Base-by-base conservation (phyloP, 352 stramenopile species). In the Phytophthora brassicae region DNA sequence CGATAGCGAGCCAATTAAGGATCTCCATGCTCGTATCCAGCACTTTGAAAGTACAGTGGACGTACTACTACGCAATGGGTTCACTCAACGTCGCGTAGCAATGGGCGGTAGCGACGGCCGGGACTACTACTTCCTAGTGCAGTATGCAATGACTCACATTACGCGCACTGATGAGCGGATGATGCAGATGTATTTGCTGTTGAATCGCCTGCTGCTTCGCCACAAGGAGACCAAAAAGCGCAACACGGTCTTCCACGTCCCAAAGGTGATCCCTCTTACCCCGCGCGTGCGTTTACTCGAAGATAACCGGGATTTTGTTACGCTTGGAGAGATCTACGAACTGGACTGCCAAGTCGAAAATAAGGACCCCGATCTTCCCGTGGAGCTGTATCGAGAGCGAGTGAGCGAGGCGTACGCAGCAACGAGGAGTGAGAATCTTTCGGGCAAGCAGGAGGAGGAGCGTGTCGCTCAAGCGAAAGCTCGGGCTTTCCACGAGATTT, bases 101-200 rank as follows among this genome's bases (percentile, higher is more conserved):
- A 90, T 98, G 56, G 85, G 92, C 14, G 92, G 91, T 28, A 97
- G 83, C 38, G 89, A 98, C 48, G 92, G 92, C 16, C 74, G 77
- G n/a, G 63, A 75, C 4, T 96, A 97, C 68, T 93, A 92, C 64
- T 98, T 97, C 66, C 43, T 97, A 49, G 89, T 97, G 26, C 92
- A 98, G 64, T 97, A 96, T 57, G 88, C 91, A 14, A 96, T 96
- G 81, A 95, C 92, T 19, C 88, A 98, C 73, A 93, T 96, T 48
- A 98, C 92, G 19, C 88, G 89, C 36, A 96, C 88, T n/a, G 91
- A 98, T 70, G 90, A 97, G 68, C 84, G 92, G n/a, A 94, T 97
- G 77, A 94, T 94, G 74, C 92, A 98, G 55, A 92, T 97, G 86
- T 95, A 97, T 66, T 59, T 94, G 46, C 68, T 98, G 60, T 66